These are phyloP conservation scores for Cajanus cajan DNA, from an alignment of 306 rosid genomes.

Conservation along the genomic window DNA sequence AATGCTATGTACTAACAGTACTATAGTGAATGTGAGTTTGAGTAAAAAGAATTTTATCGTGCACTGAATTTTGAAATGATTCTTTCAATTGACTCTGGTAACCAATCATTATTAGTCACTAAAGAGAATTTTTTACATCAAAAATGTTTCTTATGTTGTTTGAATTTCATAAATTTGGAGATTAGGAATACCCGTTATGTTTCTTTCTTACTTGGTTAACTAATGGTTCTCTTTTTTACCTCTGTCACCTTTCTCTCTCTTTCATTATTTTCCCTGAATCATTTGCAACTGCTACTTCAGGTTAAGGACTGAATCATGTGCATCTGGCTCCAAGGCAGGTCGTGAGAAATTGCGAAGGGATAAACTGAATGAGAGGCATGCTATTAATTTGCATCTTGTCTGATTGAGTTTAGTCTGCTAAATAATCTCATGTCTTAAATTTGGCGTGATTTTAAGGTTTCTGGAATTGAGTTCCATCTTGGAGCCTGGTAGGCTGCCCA, in stretches of 20 bases:
- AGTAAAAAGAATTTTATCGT: neutral
- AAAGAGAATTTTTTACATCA: neutral
- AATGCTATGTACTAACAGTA: neutral
- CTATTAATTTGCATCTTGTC: constrained; percentile 29
- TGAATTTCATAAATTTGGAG: neutral
- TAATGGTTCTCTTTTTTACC: neutral
- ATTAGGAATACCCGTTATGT: neutral
- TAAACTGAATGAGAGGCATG: constrained; percentile 85
- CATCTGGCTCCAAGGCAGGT: constrained; percentile 73
- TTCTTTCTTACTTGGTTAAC: neutral
- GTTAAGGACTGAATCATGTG: constrained; percentile 57
- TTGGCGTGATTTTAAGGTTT: constrained; percentile 67
- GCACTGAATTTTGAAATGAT: neutral
- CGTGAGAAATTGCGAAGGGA: constrained; percentile 93
- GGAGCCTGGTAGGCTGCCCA: constrained; percentile 78
- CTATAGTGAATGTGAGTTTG: neutral
- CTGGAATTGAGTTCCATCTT: constrained; percentile 75
- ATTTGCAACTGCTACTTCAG: constrained; percentile 43
- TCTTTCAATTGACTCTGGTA: neutral
- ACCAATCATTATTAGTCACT: neutral
- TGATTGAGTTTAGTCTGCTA: constrained; percentile 33
- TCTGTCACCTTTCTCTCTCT: neutral
- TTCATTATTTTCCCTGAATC: constrained; percentile 3
- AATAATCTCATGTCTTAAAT: constrained; percentile 35
- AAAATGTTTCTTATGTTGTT: neutral